Conservation (phyloP, 768 basidiomycete species). For the Rhodotorula kratochvilovae region DNA sequence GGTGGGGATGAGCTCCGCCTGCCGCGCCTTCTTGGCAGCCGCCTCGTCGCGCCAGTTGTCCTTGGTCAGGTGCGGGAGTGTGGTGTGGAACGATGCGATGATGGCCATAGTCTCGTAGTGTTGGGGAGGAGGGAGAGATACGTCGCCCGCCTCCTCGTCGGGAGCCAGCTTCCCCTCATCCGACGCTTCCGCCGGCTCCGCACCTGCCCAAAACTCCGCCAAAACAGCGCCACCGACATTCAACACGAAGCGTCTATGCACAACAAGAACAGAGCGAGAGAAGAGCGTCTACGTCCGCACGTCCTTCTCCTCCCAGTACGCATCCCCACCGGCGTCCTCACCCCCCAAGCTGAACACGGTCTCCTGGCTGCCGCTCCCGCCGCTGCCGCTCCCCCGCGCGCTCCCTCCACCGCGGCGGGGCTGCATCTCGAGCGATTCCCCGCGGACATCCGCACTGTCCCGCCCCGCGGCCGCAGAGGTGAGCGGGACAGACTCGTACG, state of each 20-base stretch:
- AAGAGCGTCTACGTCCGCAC: neutral
- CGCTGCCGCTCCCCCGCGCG: neutral
- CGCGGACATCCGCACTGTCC: no score
- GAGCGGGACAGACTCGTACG: slow-evolving; percentile 29
- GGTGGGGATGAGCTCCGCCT: slow-evolving; percentile 10
- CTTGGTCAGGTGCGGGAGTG: slow-evolving; percentile 19
- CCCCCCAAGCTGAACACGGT: slow-evolving; percentile 30
- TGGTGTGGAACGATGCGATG: slow-evolving; percentile 13
- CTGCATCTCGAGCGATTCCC: neutral
- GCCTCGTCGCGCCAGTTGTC: slow-evolving; percentile 33
- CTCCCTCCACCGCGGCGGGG: neutral
- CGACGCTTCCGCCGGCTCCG: no score
- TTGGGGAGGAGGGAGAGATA: neutral
- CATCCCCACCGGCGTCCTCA: slow-evolving; percentile 30
- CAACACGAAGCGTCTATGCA: no score
- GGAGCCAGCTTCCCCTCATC: no score
- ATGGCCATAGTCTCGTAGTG: neutral
- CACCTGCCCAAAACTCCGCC: no score
- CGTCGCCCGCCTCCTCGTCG: no score
- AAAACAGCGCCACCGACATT: no score
- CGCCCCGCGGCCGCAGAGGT: neutral
- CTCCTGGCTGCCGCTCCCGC: slow-evolving; percentile 3
- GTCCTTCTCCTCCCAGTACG: slow-evolving; percentile 30
- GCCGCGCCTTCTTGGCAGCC: slow-evolving; percentile 6
- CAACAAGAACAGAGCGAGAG: no score